A percentile compares a stretch with the other conserved stretches of the same genome.
Evolutionary conservation across 805 yeast species (phyloP).

Genomic region (Pichia paraexigua): DNA sequence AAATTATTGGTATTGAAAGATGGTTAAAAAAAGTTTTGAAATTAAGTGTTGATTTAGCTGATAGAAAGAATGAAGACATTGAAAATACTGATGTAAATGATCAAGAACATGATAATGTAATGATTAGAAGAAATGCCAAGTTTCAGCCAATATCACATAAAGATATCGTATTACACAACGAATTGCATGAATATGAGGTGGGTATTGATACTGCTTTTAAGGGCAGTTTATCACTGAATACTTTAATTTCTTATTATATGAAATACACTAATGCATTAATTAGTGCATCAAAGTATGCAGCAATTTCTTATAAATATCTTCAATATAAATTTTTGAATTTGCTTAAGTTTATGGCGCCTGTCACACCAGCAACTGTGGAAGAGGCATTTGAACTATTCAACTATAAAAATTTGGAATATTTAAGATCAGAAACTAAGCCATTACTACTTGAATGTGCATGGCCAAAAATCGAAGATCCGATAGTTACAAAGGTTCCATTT

Average conservation of each 20-base stretch:
- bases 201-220: conserved; percentile 55
- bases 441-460: conserved; percentile 54
- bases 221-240: conserved; percentile 59
- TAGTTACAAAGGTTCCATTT: conserved; percentile 35
- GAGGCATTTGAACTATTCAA: conserved; percentile 63
- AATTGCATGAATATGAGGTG: conserved; percentile 37
- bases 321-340: conserved; percentile 36
- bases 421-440: conserved; percentile 10
- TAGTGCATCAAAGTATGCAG: conserved; percentile 36
- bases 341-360: conserved; percentile 64
- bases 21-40: conserved; percentile 60
- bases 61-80: background rate
- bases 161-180: conserved; percentile 55
- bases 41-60: conserved; percentile 25
- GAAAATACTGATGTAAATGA: conserved; percentile 10
- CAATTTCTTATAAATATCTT: conserved; percentile 5
- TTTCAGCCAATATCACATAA: conserved; percentile 12
- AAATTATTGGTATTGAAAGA: conserved; percentile 79
- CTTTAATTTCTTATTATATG: conserved; percentile 86
- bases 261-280: conserved; percentile 58
- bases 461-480: conserved; percentile 44
- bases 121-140: background rate
- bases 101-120: conserved; percentile 14
- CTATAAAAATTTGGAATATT: conserved; percentile 9
- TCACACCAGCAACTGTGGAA: conserved; percentile 74